Conservation (phyloP, 345 rosid species). For the Eucalyptus lansdowneana region DNA sequence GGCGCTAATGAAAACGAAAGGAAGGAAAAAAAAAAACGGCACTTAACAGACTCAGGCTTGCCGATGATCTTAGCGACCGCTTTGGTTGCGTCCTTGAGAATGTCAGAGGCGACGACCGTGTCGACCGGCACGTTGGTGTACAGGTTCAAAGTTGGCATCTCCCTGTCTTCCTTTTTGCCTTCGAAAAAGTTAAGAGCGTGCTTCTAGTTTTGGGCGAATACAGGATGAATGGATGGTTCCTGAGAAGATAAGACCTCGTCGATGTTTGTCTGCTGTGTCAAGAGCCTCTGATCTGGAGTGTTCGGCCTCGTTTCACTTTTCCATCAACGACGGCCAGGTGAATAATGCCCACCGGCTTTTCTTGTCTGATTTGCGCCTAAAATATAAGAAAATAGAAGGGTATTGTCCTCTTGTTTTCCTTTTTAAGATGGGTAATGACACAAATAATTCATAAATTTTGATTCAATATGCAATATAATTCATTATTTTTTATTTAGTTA, state of each 20-base stretch:
- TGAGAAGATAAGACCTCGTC: neutral
- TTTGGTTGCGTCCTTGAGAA: constrained; percentile 86
- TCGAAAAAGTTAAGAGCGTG: neutral
- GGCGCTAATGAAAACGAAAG: neutral
- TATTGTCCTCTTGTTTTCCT: neutral
- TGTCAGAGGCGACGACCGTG: constrained; percentile 70
- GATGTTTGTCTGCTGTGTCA: neutral
- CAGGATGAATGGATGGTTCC: neutral
- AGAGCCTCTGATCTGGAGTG: neutral
- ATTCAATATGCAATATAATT: no score
- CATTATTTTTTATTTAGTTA: fast-evolving
- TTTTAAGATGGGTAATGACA: neutral
- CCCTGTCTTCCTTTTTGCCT: neutral
- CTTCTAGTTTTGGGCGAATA: neutral
- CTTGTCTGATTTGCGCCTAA: neutral
- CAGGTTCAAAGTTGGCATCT: constrained; percentile 84
- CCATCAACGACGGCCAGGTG: neutral
- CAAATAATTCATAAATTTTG: no score
- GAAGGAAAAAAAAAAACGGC: neutral
- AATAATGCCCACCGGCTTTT: neutral
- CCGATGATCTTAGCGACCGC: constrained; percentile 82
- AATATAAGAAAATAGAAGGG: neutral
- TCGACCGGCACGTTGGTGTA: constrained; percentile 84
- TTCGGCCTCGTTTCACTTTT: neutral
- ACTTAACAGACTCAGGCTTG: constrained; percentile 82